Conservation (phyloP, 1,284 basidiomycete genomes). For the Inonotus obliquus region DNA sequence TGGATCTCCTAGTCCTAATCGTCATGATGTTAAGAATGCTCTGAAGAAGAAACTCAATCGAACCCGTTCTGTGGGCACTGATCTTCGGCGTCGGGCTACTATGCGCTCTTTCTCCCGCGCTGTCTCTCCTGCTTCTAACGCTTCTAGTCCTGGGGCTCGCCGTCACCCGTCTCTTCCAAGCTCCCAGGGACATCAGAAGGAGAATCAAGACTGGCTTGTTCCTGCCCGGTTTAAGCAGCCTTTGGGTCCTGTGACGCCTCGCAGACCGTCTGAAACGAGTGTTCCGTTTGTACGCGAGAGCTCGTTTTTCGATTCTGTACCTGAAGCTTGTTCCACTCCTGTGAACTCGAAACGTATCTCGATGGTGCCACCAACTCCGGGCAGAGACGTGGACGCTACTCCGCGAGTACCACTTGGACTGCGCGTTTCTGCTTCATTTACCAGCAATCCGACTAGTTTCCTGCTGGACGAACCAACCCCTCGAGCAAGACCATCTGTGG, state of each 20-base stretch:
- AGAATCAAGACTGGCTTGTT: constrained; percentile 16
- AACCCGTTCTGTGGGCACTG: constrained; percentile 28
- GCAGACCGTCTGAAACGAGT: background rate
- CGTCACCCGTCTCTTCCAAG: constrained; percentile 15
- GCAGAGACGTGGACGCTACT: constrained; percentile 15
- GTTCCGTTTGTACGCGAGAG: constrained; percentile 14
- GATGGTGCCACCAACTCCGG: constrained; percentile 4
- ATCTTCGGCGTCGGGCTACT: constrained; percentile 16
- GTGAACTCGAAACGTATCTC: background rate
- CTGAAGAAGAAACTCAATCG: constrained; percentile 26
- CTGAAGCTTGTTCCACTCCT: constrained; percentile 18
- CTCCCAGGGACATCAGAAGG: background rate
- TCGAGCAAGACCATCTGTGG: background rate
- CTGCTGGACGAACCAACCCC: constrained; percentile 12
- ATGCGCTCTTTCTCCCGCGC: constrained; percentile 17
- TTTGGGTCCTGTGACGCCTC: constrained; percentile 1
- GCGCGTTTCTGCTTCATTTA: background rate
- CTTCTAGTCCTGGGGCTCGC: constrained; percentile 7
- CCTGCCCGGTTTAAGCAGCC: constrained; percentile 12
- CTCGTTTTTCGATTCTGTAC: constrained; percentile 16
- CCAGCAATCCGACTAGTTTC: background rate
- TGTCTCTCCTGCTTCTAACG: constrained; percentile 14
- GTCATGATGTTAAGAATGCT: constrained; percentile 16
- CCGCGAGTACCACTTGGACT: constrained; percentile 10
- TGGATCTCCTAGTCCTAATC: constrained; percentile 35